phyloP scores from a whole-genome alignment of 257 asterid species.

The Solanum sparsipilum region DNA sequence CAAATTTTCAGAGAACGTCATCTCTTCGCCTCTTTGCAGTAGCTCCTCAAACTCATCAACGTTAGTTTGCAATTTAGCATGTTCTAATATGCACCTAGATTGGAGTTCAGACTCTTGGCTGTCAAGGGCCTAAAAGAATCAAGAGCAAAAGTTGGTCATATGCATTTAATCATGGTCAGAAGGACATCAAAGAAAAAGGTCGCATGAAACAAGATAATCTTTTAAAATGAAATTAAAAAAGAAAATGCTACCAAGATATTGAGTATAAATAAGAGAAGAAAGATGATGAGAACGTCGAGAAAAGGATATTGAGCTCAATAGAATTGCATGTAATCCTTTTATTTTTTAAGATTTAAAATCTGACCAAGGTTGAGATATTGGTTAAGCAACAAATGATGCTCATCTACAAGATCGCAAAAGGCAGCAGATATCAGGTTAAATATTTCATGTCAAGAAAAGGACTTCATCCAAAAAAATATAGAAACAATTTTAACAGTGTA shows the following conservation, averaged over 20 bases:
- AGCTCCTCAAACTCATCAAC: slow-evolving; percentile 44
- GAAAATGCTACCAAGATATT: background rate
- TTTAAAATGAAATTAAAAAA: background rate
- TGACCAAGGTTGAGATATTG: background rate
- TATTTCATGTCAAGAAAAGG: background rate
- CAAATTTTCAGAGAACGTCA: slow-evolving; percentile 13
- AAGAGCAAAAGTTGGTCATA: background rate
- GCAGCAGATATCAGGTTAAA: background rate
- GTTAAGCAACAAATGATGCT: background rate
- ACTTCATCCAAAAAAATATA: background rate
- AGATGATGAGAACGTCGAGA: background rate
- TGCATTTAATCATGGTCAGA: background rate
- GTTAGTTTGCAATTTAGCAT: slow-evolving; percentile 40
- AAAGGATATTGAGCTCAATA: background rate
- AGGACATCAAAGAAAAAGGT: background rate
- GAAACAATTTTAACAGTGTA: background rate
- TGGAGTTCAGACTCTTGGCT: slow-evolving; percentile 33
- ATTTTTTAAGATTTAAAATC: background rate
- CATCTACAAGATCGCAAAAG: background rate
- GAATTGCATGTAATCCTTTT: background rate
- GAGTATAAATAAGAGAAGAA: background rate
- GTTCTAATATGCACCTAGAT: slow-evolving; percentile 21
- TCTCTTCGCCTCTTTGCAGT: slow-evolving; percentile 15
- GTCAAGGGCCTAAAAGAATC: slow-evolving; percentile 43
- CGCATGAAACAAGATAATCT: background rate